Conservation (phyloP, 768 basidiomycete species). For the Boletus bicolor region DNA sequence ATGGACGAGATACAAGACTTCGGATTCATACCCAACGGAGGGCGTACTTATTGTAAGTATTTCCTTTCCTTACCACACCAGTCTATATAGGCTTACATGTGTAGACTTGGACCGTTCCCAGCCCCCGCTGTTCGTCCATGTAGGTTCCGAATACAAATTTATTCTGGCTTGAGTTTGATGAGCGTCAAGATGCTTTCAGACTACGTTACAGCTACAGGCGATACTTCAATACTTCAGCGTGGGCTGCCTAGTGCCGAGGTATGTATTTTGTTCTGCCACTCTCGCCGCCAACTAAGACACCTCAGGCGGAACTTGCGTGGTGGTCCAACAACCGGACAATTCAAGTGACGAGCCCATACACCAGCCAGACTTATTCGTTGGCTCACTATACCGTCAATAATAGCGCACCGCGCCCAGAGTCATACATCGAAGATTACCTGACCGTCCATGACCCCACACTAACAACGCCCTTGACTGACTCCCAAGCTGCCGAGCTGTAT, state of each 20-base stretch:
- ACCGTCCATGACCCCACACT: constrained; percentile 68
- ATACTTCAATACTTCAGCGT: constrained; percentile 69
- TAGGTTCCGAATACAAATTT: constrained; percentile 26
- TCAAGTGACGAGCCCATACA: constrained; percentile 66
- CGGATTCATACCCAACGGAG: constrained; percentile 95
- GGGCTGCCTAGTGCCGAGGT: constrained; percentile 86
- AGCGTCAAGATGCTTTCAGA: constrained; percentile 72
- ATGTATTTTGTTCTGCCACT: constrained; percentile 8
- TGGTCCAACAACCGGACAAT: constrained; percentile 75
- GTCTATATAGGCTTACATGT: background rate
- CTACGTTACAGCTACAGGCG: constrained; percentile 72
- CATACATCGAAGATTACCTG: constrained; percentile 71
- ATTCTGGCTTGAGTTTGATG: background rate
- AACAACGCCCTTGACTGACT: constrained; percentile 54
- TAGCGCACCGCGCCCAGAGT: constrained; percentile 86
- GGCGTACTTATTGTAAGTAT: constrained; percentile 78
- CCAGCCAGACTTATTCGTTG: constrained; percentile 61
- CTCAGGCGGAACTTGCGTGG: constrained; percentile 76
- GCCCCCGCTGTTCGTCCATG: constrained; percentile 84
- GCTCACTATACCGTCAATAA: constrained; percentile 77
- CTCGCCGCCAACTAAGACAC: background rate
- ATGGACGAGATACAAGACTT: constrained; percentile 86
- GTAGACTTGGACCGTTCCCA: constrained; percentile 87
- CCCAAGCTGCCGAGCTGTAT: constrained; percentile 64
- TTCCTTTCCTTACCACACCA: background rate